Evolutionary conservation across 208 protist species (phyloP).

Genomic region (Leishmania lainsoni): DNA sequence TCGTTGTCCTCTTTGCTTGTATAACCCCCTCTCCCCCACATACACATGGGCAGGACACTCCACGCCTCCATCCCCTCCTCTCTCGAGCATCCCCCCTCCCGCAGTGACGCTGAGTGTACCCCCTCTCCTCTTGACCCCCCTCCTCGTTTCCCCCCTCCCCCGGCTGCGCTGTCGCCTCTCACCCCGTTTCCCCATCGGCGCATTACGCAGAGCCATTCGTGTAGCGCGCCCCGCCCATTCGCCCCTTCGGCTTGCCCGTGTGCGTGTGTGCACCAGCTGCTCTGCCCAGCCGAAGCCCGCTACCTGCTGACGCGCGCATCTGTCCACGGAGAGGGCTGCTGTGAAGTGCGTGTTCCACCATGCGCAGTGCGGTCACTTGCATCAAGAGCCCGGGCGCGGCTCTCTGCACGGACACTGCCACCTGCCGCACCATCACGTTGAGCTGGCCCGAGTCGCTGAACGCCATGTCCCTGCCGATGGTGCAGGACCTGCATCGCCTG

Average conservation of each 20-base stretch:
- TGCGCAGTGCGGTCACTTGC: slow-evolving; percentile 2
- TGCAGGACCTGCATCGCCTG: slow-evolving; percentile 41
- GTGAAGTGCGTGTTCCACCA: background rate
- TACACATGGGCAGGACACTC: background rate
- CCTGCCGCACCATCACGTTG: slow-evolving; percentile 51
- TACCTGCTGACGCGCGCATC: background rate
- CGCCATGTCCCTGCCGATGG: slow-evolving; percentile 48
- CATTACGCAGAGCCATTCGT: background rate
- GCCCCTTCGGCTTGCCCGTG: background rate
- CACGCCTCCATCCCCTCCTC: background rate
- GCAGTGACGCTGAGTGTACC: background rate
- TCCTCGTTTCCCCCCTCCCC: background rate
- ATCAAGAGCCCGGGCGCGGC: slow-evolving; percentile 18
- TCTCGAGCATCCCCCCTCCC: background rate
- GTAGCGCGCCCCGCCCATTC: background rate
- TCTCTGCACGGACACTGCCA: slow-evolving; percentile 36
- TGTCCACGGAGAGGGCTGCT: background rate
- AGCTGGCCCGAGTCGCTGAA: slow-evolving; percentile 45
- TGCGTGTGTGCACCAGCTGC: background rate
- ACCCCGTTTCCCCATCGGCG: background rate
- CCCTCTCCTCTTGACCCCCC: too few relatives aligned
- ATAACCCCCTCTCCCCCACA: background rate
- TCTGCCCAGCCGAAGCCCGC: background rate
- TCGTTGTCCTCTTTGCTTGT: background rate
- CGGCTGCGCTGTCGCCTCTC: background rate